Evolutionary conservation across 2,329 filamentous ascomycete species (phyloP).

Genomic region (Ophiosphaerella narmari): DNA sequence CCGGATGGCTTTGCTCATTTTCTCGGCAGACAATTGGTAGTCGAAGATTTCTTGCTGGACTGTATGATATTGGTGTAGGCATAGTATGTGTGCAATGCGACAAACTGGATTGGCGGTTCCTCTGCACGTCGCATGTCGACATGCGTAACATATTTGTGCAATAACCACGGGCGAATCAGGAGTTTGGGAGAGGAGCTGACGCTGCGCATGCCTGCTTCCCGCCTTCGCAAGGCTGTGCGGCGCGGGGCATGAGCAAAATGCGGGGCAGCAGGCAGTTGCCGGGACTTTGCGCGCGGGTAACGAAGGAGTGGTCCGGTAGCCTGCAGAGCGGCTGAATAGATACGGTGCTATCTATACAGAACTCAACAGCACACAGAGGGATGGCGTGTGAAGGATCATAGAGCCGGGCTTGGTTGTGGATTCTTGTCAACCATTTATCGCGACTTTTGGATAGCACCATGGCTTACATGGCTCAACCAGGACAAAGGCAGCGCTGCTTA

Average conservation of each 20-base stretch:
- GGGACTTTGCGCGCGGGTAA: neutral
- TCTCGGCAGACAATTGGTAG: constrained; percentile 79
- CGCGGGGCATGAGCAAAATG: constrained; percentile 14
- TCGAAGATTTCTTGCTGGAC: neutral
- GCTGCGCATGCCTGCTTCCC: neutral
- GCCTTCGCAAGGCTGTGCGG: constrained; percentile 8
- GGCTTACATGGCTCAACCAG: too few relatives aligned
- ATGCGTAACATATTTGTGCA: neutral
- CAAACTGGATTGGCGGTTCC: constrained; percentile 1
- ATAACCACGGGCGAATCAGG: constrained; percentile 18
- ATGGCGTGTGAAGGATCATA: too few relatives aligned
- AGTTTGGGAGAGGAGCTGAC: constrained; percentile 17
- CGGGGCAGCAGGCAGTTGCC: constrained; percentile 17
- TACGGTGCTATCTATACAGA: too few relatives aligned
- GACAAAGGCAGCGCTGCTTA: too few relatives aligned
- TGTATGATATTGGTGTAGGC: too few relatives aligned
- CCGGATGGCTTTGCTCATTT: constrained; percentile 82
- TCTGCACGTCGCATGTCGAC: neutral
- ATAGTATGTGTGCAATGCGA: neutral
- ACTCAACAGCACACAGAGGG: too few relatives aligned
- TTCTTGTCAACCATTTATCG: too few relatives aligned
- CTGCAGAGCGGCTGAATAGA: too few relatives aligned
- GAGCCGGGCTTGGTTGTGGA: too few relatives aligned
- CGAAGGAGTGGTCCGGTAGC: too few relatives aligned
- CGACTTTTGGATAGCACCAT: too few relatives aligned